phyloP scores from a whole-genome alignment of 2,329 filamentous ascomycete genomes.

The Colletotrichum melonis region DNA sequence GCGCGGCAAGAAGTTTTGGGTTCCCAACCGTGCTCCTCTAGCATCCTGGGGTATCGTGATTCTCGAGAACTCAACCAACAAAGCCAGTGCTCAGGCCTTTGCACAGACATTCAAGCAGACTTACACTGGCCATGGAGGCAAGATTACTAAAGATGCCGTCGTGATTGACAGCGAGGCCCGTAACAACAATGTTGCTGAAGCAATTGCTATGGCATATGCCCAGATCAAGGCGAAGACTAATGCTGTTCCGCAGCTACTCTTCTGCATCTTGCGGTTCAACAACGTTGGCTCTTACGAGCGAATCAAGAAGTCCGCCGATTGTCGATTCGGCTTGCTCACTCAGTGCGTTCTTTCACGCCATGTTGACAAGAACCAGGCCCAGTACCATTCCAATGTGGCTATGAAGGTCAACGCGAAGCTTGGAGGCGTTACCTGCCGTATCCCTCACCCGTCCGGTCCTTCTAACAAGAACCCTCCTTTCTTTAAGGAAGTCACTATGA shows the following conservation, averaged over 20 bases:
- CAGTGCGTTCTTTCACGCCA: slow-evolving; percentile 83
- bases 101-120: slow-evolving; percentile 53
- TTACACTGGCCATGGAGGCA: slow-evolving; percentile 64
- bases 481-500: slow-evolving; percentile 52
- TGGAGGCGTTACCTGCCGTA: slow-evolving; percentile 78
- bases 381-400: slow-evolving; percentile 92
- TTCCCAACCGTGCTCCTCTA: slow-evolving; percentile 70
- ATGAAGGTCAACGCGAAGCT: slow-evolving; percentile 99
- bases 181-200: slow-evolving; percentile 58
- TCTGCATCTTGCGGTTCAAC: slow-evolving; percentile 81
- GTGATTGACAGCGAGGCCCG: slow-evolving; percentile 40
- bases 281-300: slow-evolving; percentile 81
- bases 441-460: slow-evolving; percentile 41
- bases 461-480: slow-evolving; percentile 43
- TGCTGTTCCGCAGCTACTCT: slow-evolving; percentile 76
- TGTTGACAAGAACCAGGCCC: slow-evolving; percentile 75
- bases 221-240: slow-evolving; percentile 64
- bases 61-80: slow-evolving; percentile 65
- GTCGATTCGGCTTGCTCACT: slow-evolving; percentile 83
- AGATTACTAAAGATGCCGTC: slow-evolving; percentile 43
- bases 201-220: slow-evolving; percentile 67
- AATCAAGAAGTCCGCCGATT: slow-evolving; percentile 91
- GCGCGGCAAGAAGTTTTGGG: slow-evolving; percentile 80
- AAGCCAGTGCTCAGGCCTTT: slow-evolving; percentile 71
- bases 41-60: slow-evolving; percentile 81